Base-by-base conservation (phyloP, 2,329 filamentous ascomycete genomes). In the Verticillium isaacii region DNA sequence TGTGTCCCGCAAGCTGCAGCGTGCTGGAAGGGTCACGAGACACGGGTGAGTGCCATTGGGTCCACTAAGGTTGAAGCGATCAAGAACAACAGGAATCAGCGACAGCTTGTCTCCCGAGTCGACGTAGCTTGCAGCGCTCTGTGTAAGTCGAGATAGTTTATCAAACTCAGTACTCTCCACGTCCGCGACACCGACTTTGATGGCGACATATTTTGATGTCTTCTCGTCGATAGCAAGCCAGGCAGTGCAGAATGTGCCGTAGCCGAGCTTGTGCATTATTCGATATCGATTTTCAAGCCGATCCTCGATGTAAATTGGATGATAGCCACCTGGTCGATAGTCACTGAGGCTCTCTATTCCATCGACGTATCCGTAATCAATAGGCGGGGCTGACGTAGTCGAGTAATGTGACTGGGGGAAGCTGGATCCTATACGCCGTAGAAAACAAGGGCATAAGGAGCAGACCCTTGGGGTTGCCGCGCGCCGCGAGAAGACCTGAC, bases 271-370 rank as follows among this genome's bases (percentile, higher is more conserved):
- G 62, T 66, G 60, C 0, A 63, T 57, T 14, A 66, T 50, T 6
- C 57, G 60, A 57, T 67, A 68, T 45, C 63, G 63, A 3, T 60
- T 50, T 9, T 65, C 45, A 63, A 78, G 72, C 2, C 63, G 65
- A 55, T 77, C 73, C 36, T 72, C 73, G 12, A 77, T 66, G 25
- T 66, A 68, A 19, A 74, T 68, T 14, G 75, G 74, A 61, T 78
- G 73, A 61, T 73, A 76, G 34, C 73, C 73, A 8, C 59, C 59
- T 23, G 45, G 56, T 23, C 15, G 9, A 36, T 65, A 65, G 19
- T 29, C 34, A 29, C 45, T 36, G 1, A 58, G 19, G 36, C 50
- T 36, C 3, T 58, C 56, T 23, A 58, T 15, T 19, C 23, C 19
- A 17, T 54, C 50, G 50, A 54, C 6, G 23, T 54, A 54, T 17